A percentile compares a stretch with the other conserved stretches of the same genome.
Evolutionary conservation across 2,329 filamentous ascomycete genomes (phyloP).

Genomic region (Ophiocordyceps polyrhachis-furcata): DNA sequence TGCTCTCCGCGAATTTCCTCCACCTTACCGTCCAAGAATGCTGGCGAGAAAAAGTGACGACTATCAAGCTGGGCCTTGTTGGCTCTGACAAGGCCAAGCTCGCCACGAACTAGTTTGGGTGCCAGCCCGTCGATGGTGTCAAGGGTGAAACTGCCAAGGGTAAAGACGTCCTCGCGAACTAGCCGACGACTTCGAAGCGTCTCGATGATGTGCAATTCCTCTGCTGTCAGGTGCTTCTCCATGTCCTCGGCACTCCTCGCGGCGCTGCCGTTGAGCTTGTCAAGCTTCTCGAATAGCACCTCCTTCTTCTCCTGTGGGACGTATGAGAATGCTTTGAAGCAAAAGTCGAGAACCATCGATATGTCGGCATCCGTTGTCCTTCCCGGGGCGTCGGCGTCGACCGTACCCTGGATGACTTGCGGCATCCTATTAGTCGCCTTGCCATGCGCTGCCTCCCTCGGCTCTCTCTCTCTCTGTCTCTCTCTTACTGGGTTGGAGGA

Average conservation of each 20-base stretch:
- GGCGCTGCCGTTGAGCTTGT: background rate
- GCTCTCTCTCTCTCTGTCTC: constrained; percentile 13
- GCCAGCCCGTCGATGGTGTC: constrained; percentile 4
- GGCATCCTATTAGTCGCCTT: background rate
- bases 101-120: constrained; percentile 3
- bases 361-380: constrained; percentile 13
- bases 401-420: constrained; percentile 19
- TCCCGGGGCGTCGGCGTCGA: constrained; percentile 8
- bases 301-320: constrained; percentile 4
- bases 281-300: constrained; percentile 5
- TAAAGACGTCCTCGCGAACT: constrained; percentile 4
- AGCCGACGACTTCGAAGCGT: constrained; percentile 3
- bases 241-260: background rate
- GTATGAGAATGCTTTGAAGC: constrained; percentile 11
- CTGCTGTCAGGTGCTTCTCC: constrained; percentile 1
- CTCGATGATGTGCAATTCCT: constrained; percentile 3
- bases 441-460: background rate
- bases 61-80: background rate
- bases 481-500: constrained; percentile 21
- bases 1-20: background rate
- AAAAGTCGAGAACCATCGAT: constrained; percentile 15
- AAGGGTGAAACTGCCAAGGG: constrained; percentile 4
- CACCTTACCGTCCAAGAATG: background rate
- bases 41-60: background rate
- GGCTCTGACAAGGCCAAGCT: constrained; percentile 2